Evolutionary conservation across 2,329 filamentous ascomycete genomes (phyloP).

Genomic region (Arthrobotrys megalospora): DNA sequence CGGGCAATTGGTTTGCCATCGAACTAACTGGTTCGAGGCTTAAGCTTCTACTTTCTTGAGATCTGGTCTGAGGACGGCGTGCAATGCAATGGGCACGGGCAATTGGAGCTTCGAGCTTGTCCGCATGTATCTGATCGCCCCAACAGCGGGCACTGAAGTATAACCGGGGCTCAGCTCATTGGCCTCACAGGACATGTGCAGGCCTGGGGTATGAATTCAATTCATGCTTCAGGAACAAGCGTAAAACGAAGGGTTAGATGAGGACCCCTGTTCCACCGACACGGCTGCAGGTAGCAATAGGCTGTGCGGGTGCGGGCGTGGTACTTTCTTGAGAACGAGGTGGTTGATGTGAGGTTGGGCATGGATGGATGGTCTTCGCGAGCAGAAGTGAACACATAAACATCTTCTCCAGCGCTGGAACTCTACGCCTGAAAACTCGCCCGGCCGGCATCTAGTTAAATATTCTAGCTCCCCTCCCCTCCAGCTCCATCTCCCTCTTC

Average conservation of each 20-base stretch:
- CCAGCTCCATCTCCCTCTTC: conserved; percentile 28
- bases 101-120: conserved; percentile 8
- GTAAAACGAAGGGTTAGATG: conserved; percentile 22
- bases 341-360: conserved; percentile 23
- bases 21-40: conserved; percentile 21
- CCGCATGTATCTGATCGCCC: conserved; percentile 11
- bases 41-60: conserved; percentile 7
- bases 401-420: conserved; percentile 47
- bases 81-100: conserved; percentile 18
- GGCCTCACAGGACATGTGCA: neutral
- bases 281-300: conserved; percentile 28
- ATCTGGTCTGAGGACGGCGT: conserved; percentile 15
- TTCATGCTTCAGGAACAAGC: conserved; percentile 2
- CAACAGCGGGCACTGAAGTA: conserved; percentile 1
- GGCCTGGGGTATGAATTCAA: neutral
- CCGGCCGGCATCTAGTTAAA: conserved; percentile 34
- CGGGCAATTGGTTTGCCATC: conserved; percentile 48
- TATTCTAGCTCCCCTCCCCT: conserved; percentile 45
- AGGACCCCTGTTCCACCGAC: conserved; percentile 19
- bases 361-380: conserved; percentile 29
- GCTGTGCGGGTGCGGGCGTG: conserved; percentile 43
- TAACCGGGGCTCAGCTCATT: conserved; percentile 31
- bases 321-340: conserved; percentile 20
- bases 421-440: conserved; percentile 27
- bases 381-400: conserved; percentile 59